Evolutionary conservation across 2,329 filamentous ascomycete genomes (phyloP).

Genomic region (Talaromyces sp.): DNA sequence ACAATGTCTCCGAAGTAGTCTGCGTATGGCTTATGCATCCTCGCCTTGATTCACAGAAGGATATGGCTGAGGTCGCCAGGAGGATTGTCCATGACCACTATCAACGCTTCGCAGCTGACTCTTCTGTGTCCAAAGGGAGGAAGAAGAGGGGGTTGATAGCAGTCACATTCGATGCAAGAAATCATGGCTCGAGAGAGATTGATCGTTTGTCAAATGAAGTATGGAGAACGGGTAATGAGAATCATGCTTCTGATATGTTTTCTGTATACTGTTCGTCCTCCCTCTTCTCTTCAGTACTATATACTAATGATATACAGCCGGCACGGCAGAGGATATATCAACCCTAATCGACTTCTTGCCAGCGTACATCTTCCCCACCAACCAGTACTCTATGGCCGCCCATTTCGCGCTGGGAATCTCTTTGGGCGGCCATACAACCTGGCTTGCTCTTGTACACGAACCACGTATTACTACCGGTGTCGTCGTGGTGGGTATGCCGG

Average conservation of each 20-base stretch:
- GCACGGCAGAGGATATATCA: constrained; percentile 70
- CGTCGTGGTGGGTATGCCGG: constrained; percentile 81
- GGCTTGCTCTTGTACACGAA: constrained; percentile 78
- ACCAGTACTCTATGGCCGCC: constrained; percentile 49
- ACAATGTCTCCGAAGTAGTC: constrained; percentile 56
- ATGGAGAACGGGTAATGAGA: constrained; percentile 74
- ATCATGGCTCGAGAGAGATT: constrained; percentile 75
- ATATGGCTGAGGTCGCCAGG: constrained; percentile 73
- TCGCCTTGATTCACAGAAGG: constrained; percentile 64
- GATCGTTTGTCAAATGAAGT: constrained; percentile 66
- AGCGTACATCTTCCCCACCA: constrained; percentile 65
- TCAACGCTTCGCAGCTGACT: constrained; percentile 27
- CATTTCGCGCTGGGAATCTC: constrained; percentile 80
- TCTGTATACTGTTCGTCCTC: constrained; percentile 60
- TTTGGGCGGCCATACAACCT: constrained; percentile 81
- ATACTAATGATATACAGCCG: constrained; percentile 38
- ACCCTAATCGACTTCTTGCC: constrained; percentile 73
- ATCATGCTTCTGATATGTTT: constrained; percentile 91
- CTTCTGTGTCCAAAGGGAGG: no score
- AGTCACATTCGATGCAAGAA: constrained; percentile 85
- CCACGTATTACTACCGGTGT: constrained; percentile 74
- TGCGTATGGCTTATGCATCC: constrained; percentile 92
- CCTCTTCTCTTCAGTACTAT: neutral
- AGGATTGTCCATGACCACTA: constrained; percentile 60
- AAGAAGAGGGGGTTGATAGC: constrained; percentile 63